Percentiles rank a stretch among this genome's conserved stretches.
Evolutionary conservation across 805 yeast species (phyloP).

Genomic region (Candida maesae): DNA sequence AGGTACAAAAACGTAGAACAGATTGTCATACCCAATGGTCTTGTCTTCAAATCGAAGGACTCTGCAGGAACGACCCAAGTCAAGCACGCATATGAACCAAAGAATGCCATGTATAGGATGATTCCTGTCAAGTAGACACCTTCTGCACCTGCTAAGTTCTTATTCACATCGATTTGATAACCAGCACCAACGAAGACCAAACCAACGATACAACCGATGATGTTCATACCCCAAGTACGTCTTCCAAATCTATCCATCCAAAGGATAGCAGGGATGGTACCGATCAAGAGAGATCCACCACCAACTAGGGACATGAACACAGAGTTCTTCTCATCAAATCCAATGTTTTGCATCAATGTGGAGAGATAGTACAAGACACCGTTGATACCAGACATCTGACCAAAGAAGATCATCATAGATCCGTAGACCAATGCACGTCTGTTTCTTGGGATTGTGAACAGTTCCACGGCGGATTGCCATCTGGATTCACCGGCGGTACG

Average conservation of each 20-base stretch:
- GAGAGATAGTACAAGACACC: constrained; percentile 66
- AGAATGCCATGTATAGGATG: constrained; percentile 60
- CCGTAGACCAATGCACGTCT: constrained; percentile 60
- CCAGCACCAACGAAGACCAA: constrained; percentile 58
- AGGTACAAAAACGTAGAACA: constrained; percentile 52
- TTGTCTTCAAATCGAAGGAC: constrained; percentile 52
- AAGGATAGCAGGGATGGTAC: constrained; percentile 62
- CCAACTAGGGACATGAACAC: constrained; percentile 69
- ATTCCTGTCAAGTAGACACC: constrained; percentile 62
- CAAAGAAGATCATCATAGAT: constrained; percentile 52
- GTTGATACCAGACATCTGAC: constrained; percentile 67
- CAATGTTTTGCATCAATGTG: constrained; percentile 50
- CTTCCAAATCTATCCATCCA: constrained; percentile 57
- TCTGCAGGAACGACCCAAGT: constrained; percentile 72
- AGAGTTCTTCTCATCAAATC: constrained; percentile 46
- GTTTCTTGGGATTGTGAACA: constrained; percentile 52
- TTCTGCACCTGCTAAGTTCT: constrained; percentile 43
- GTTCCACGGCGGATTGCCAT: constrained; percentile 44
- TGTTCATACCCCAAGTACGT: constrained; percentile 56
- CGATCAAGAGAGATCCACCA: constrained; percentile 58
- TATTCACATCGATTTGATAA: constrained; percentile 38
- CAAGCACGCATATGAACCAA: constrained; percentile 62
- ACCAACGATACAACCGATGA: constrained; percentile 57
- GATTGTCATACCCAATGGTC: constrained; percentile 64
- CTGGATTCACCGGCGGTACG: constrained; percentile 33